Evolutionary conservation across 31 red algal genomes (phyloP).

Genomic region (Asparagopsis taxiformis): DNA sequence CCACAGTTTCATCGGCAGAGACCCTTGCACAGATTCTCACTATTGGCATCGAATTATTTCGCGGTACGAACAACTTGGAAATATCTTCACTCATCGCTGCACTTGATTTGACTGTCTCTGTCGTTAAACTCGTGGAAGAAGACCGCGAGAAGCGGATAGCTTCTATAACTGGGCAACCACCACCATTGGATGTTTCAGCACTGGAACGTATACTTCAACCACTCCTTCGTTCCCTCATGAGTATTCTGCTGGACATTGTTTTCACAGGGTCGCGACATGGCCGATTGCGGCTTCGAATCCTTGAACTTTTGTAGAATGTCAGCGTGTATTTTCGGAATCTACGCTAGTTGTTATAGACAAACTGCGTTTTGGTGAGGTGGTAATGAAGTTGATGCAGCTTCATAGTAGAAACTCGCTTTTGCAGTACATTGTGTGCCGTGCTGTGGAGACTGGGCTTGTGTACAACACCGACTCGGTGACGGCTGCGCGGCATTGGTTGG

Average conservation of each 20-base stretch:
- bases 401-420: slow-evolving; percentile 29
- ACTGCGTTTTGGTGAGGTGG: slow-evolving; percentile 25
- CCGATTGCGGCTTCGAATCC: slow-evolving; percentile 4
- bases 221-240: slow-evolving; percentile 12
- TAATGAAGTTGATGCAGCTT: slow-evolving; percentile 20
- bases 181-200: slow-evolving; percentile 12
- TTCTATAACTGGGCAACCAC: slow-evolving; percentile 25
- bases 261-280: not conserved
- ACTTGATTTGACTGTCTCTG: slow-evolving; percentile 1
- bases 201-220: slow-evolving; percentile 8
- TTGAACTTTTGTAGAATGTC: slow-evolving; percentile 7
- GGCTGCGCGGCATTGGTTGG: slow-evolving; percentile 17
- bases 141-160: slow-evolving; percentile 28
- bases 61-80: not conserved
- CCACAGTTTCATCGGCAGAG: not conserved
- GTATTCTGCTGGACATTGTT: slow-evolving; percentile 25
- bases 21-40: slow-evolving; percentile 11
- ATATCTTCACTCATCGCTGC: not conserved
- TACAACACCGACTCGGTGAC: not conserved
- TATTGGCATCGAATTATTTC: slow-evolving; percentile 25
- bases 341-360: slow-evolving; percentile 15
- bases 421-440: slow-evolving; percentile 12
- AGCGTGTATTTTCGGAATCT: slow-evolving; percentile 13
- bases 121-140: slow-evolving; percentile 19
- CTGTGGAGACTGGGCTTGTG: slow-evolving; percentile 16